Conservation (phyloP, 352 stramenopile genomes). For the Pilasporangium apinafurcum region DNA sequence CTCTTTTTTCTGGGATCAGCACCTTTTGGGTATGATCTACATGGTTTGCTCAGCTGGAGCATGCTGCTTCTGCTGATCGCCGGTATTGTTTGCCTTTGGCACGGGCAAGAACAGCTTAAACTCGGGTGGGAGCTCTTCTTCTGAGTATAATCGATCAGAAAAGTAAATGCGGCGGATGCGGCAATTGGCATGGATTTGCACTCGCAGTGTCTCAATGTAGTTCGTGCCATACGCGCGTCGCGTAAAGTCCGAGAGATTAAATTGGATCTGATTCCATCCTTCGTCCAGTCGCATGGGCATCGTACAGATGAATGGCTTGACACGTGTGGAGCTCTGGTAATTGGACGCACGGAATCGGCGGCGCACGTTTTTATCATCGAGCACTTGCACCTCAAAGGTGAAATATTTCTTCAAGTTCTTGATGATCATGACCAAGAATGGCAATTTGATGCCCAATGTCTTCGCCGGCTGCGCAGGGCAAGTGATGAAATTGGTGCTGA, state of each 20-base stretch:
- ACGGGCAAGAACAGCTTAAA: constrained; percentile 98
- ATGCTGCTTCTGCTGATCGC: constrained; percentile 38
- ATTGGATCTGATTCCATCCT: constrained; percentile 99
- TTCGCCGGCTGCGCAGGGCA: constrained; percentile 92
- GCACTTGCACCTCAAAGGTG: constrained; percentile 97
- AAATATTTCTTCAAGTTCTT: constrained; percentile 99
- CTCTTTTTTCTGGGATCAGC: no score
- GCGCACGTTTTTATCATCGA: constrained; percentile 98
- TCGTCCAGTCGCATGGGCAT: constrained; percentile 98
- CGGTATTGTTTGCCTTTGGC: constrained; percentile 73
- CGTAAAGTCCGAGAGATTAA: constrained; percentile 97
- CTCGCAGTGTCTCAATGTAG: constrained; percentile 96
- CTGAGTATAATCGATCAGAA: constrained; percentile 94
- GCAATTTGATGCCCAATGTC: constrained; percentile 96
- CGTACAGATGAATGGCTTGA: constrained; percentile 98
- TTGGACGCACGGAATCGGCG: constrained; percentile 95
- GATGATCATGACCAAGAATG: constrained; percentile 98
- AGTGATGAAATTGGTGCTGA: constrained; percentile 97
- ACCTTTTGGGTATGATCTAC: no score
- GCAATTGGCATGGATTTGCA: constrained; percentile 98
- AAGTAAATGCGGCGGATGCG: constrained; percentile 98
- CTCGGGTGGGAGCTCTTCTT: constrained; percentile 95
- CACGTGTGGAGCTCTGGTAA: constrained; percentile 95
- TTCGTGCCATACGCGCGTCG: constrained; percentile 96
- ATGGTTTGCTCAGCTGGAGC: constrained; percentile 28